These are phyloP conservation scores for Penicillium chermesinum DNA, from an alignment of 495 filamentous ascomycete genomes.

Conservation along the genomic window DNA sequence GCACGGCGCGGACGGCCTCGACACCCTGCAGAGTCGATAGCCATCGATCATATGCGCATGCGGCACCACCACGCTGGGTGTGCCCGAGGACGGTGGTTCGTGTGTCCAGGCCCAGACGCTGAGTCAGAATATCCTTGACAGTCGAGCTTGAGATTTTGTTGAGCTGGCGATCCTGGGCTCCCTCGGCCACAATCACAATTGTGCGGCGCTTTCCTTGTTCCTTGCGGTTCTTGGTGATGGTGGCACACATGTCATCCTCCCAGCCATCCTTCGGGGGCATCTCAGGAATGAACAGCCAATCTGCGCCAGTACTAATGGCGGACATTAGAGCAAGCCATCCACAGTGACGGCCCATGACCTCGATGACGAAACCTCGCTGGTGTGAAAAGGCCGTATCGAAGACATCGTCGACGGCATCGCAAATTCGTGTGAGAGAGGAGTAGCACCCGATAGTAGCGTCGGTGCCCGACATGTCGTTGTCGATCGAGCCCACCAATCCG, in stretches of 20 bases:
- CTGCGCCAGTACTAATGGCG: conserved; percentile 89
- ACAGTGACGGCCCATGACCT: conserved; percentile 99
- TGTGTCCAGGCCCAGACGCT: conserved; percentile 79
- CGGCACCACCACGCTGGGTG: conserved; percentile 87
- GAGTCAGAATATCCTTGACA: conserved; percentile 83
- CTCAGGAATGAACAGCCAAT: conserved; percentile 96
- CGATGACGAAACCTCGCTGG: conserved; percentile 94
- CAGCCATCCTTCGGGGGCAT: conserved; percentile 84
- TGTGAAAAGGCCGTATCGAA: conserved; percentile 97
- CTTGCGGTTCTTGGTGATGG: conserved; percentile 78
- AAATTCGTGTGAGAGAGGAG: conserved; percentile 86
- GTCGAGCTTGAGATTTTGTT: conserved; percentile 74
- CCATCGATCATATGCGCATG: conserved; percentile 92
- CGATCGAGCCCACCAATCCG: conserved; percentile 92
- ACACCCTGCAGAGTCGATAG: conserved; percentile 91
- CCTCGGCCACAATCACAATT: conserved; percentile 96
- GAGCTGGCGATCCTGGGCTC: conserved; percentile 79
- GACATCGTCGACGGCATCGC: conserved; percentile 91
- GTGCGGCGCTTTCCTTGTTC: conserved; percentile 90
- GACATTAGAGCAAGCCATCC: conserved; percentile 98
- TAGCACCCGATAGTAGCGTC: conserved; percentile 98
- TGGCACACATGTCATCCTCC: conserved; percentile 81
- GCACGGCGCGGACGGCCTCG: conserved; percentile 93
- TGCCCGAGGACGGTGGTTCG: conserved; percentile 94
- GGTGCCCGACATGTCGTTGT: conserved; percentile 96